Base-by-base conservation (phyloP, 1,284 basidiomycete genomes). In the Vanrija sp. region DNA sequence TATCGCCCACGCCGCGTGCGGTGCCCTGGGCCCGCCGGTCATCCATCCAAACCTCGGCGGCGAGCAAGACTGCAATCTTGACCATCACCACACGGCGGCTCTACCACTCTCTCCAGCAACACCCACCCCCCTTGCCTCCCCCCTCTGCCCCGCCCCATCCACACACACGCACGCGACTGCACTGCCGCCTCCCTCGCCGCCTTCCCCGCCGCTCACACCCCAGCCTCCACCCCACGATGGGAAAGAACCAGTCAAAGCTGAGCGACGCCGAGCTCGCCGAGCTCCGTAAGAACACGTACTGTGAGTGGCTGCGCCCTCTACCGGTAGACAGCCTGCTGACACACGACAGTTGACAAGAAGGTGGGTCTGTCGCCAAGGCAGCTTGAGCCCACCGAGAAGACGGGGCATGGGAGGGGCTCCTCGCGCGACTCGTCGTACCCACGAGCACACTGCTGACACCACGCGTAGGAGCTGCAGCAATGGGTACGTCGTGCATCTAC, bases 211-310 rank as follows among this genome's bases (percentile, higher is more conserved):
- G 8, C 15, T 23, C n/a, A 18, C 19, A 20, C 10, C 43, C 23
- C 39, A 41, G 38, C 19, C 23, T 36, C 3, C 41, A 19, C 8
- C 12, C 24, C 39, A 44, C 45, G 18, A 83, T 82, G 96, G 96
- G 96, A 76, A 98, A 98, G 81, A 89, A 89, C 41, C 93, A 98
- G 77, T 91, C 88, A 68, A 99, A 98, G 78, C 84, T 99, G 47
- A 89, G 91, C 16, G 85, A 89, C 38, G 95, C 98, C 65, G 92
- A 98, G 78, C 86, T 99, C 59, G 82, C 86, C 36, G 93, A 97
- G 71, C 85, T 98, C 51, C 94, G 98, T 79, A 96, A 94, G 83
- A 90, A 92, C 78, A 99, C 96, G 1, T 96, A 98, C 76, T 98
- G 95, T 97, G 68, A 73, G 89, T 81, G 23, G 24, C 23, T 45